Evolutionary conservation across 2,329 filamentous ascomycete species (phyloP), one percentile per base, ranked within the genome.

Genomic region (Plectosphaerella cucumerina): DNA sequence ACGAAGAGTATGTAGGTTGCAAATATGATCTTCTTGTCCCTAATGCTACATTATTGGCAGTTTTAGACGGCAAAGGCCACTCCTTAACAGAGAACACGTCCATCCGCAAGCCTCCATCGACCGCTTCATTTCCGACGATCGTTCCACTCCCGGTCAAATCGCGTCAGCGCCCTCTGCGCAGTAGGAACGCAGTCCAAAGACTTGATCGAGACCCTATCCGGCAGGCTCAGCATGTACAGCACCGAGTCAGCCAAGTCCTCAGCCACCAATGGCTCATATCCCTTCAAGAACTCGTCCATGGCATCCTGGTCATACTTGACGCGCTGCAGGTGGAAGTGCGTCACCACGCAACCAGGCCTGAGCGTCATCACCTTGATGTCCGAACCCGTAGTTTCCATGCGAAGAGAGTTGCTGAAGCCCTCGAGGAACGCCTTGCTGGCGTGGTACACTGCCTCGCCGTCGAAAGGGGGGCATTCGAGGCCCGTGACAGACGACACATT

Each of bases 391-490:
- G 77, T 58, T 58, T 81, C 78, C 17, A 66, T 75, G 1, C 76
- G 62, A 8, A 80, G 64, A 1, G 68, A 66, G 50, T 80, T 77
- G 0, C 71, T 73, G 54, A 80, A 78, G 0, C 62, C 75, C 50
- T 79, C 75, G 48, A 75, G 72, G 4, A 63, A 65, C 1, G 74
- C 72, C 55, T 77, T 77, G 53, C 63, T 71, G 5, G 73, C 65
- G 52, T 77, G 74, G 50, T 77, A 75, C 6, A 79, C 72, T 0
- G 73, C 69, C 55, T 78, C 75, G 12, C 75, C 74, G 0, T 70
- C 62, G 47, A 78, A 78, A 0, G 75, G 75, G 0, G 75, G 75
- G 0, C 69, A 68, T 51, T 77, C 75, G 0, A 78, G 62, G 0
- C 65, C 75, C 0, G 75, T 78, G 0, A 69, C 67, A 0, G 70